Conservation (phyloP, 208 protist species). For the Angomonas ambiguus region DNA sequence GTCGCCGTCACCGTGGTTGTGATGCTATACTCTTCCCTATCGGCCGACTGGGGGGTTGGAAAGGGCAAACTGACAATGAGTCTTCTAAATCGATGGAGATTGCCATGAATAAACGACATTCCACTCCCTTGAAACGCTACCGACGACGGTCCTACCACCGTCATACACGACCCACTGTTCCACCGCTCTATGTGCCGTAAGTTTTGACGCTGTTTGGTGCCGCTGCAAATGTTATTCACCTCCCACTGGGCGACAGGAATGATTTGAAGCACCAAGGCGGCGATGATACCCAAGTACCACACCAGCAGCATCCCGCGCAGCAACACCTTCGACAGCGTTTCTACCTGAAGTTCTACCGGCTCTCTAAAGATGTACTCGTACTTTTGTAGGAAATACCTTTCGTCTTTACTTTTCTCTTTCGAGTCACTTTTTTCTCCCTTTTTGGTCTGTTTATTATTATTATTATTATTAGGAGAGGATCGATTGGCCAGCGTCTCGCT, state of each 20-base stretch:
- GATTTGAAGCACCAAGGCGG: slow-evolving; percentile 46
- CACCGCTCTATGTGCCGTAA: not conserved
- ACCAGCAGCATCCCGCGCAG: slow-evolving; percentile 34
- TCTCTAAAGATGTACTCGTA: slow-evolving; percentile 27
- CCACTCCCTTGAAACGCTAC: not conserved
- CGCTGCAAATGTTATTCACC: slow-evolving; percentile 59
- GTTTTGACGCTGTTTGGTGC: not conserved
- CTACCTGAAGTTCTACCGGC: slow-evolving; percentile 76
- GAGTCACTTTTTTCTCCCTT: not conserved
- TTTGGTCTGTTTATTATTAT: not conserved
- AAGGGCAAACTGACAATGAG: not conserved
- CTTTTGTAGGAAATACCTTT: not conserved
- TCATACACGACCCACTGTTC: not conserved
- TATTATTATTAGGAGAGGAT: not conserved
- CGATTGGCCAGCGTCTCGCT: too few species aligned
- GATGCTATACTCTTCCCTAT: not conserved
- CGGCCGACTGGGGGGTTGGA: not conserved
- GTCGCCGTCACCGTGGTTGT: not conserved
- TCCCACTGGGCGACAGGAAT: slow-evolving; percentile 54
- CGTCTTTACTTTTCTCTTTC: not conserved
- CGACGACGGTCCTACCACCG: not conserved
- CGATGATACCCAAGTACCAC: slow-evolving; percentile 55
- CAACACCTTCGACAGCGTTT: slow-evolving; percentile 47
- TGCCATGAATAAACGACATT: not conserved
- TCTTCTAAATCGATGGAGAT: not conserved